These are phyloP conservation scores for Suillus weaverae DNA, from an alignment of 768 basidiomycete genomes.

Conservation along the genomic window DNA sequence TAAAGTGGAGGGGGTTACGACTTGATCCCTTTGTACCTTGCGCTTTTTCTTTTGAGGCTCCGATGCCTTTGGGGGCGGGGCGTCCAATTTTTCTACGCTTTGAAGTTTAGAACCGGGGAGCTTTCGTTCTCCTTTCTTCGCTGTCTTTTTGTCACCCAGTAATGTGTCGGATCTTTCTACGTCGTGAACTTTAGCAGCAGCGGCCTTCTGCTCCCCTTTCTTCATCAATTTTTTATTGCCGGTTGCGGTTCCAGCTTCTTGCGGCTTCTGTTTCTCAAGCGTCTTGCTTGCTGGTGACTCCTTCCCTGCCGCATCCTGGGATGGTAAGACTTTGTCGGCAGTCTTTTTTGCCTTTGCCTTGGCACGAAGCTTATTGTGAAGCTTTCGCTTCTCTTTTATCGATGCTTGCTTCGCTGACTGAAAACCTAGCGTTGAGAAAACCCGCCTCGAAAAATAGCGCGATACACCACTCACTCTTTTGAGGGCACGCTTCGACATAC, in stretches of 20 bases:
- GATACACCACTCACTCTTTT: conserved; percentile 52
- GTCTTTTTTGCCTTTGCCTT: conserved; percentile 41
- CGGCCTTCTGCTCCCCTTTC: not conserved
- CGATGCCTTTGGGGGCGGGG: not conserved
- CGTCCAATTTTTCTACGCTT: not conserved
- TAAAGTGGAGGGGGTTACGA: not conserved
- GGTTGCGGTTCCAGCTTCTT: not conserved
- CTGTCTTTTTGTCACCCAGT: not conserved
- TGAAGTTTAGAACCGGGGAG: not conserved
- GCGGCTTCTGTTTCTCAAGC: not conserved
- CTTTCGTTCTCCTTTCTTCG: not conserved
- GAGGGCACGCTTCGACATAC: conserved; percentile 57
- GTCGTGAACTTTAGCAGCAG: not conserved
- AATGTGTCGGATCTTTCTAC: not conserved
- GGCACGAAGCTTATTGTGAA: conserved; percentile 44
- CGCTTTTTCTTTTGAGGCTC: not conserved
- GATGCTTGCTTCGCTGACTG: conserved; percentile 49
- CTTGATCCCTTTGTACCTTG: not conserved
- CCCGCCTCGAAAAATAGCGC: not conserved
- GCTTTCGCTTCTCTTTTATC: conserved; percentile 49
- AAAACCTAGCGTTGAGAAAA: not conserved
- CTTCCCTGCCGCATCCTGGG: not conserved
- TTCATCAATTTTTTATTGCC: not conserved
- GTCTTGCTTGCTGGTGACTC: not conserved
- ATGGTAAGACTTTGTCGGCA: conserved; percentile 1